phyloP scores from a whole-genome alignment of 257 asterid species.

The Osmanthus fragrans region DNA sequence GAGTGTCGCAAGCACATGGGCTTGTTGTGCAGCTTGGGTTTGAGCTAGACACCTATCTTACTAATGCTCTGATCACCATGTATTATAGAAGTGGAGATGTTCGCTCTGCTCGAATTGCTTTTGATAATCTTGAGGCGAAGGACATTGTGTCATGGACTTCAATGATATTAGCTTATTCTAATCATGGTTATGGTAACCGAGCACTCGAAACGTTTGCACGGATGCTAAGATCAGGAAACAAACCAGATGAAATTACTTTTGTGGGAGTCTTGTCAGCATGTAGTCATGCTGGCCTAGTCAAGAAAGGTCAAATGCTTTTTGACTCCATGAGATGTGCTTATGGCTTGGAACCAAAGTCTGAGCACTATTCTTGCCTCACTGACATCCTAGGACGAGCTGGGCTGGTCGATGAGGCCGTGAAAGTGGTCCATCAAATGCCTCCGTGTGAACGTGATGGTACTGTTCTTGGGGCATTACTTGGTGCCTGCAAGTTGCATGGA shows the following conservation, averaged over 20 bases:
- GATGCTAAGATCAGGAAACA: slow-evolving; percentile 51
- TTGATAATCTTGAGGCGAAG: slow-evolving; percentile 47
- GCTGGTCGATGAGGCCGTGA: slow-evolving; percentile 43
- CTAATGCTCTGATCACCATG: slow-evolving; percentile 58
- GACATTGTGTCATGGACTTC: slow-evolving; percentile 67
- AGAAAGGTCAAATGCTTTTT: slow-evolving; percentile 57
- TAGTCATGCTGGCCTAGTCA: slow-evolving; percentile 65
- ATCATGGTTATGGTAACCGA: slow-evolving; percentile 54
- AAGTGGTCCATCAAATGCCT: slow-evolving; percentile 56
- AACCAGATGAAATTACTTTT: slow-evolving; percentile 53
- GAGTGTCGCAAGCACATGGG: slow-evolving; percentile 57
- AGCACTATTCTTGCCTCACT: slow-evolving; percentile 52
- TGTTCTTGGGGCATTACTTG: slow-evolving; percentile 64
- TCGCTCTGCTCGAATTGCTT: slow-evolving; percentile 46
- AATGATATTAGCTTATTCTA: slow-evolving; percentile 53
- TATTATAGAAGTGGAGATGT: slow-evolving; percentile 62
- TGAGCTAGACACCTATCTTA: slow-evolving; percentile 42
- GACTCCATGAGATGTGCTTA: slow-evolving; percentile 50
- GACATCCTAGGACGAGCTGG: slow-evolving; percentile 48
- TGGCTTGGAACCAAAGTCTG: slow-evolving; percentile 47
- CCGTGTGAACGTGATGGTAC: slow-evolving; percentile 45
- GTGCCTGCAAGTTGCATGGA: slow-evolving; percentile 57
- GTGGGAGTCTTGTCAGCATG: slow-evolving; percentile 65
- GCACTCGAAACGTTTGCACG: slow-evolving; percentile 54
- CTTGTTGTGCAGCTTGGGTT: slow-evolving; percentile 53